A percentile compares a stretch with the other conserved stretches of the same genome.
Conservation (phyloP, 1,284 basidiomycete species). For the Omphalotus olearius region DNA sequence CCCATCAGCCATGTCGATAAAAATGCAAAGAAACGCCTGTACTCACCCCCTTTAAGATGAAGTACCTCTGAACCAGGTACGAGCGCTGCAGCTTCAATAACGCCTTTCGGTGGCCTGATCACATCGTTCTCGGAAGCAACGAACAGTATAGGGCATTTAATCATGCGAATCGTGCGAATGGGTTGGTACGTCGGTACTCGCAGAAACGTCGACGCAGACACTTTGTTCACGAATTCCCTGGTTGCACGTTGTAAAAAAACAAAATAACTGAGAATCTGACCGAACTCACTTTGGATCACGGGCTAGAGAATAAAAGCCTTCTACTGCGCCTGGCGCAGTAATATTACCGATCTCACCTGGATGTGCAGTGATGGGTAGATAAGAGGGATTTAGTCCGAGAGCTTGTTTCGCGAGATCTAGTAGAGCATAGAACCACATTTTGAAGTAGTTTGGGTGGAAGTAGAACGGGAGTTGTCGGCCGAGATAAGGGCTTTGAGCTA, state of each 20-base stretch:
- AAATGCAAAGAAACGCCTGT: no score
- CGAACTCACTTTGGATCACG: not conserved
- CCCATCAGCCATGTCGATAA: no score
- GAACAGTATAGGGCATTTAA: conserved; percentile 23
- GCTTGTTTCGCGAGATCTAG: conserved; percentile 27
- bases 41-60: conserved; percentile 2
- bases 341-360: conserved; percentile 22
- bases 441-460: conserved; percentile 18
- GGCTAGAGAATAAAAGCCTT: conserved; percentile 17
- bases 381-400: conserved; percentile 29
- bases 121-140: conserved; percentile 21
- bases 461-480: conserved; percentile 19
- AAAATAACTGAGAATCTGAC: not conserved
- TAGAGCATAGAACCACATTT: conserved; percentile 21
- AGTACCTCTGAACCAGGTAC: not conserved
- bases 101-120: not conserved
- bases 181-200: conserved; percentile 24
- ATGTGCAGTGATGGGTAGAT: conserved; percentile 26
- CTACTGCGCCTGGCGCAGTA: conserved; percentile 15
- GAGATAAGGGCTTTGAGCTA: conserved; percentile 33
- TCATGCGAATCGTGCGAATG: conserved; percentile 13
- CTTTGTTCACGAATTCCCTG: conserved; percentile 8
- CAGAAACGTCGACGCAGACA: conserved; percentile 24
- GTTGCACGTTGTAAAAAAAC: not conserved
- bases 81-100: not conserved